Conservation (phyloP, 2,329 filamentous ascomycete genomes). For the Trichoderma pleuroti region DNA sequence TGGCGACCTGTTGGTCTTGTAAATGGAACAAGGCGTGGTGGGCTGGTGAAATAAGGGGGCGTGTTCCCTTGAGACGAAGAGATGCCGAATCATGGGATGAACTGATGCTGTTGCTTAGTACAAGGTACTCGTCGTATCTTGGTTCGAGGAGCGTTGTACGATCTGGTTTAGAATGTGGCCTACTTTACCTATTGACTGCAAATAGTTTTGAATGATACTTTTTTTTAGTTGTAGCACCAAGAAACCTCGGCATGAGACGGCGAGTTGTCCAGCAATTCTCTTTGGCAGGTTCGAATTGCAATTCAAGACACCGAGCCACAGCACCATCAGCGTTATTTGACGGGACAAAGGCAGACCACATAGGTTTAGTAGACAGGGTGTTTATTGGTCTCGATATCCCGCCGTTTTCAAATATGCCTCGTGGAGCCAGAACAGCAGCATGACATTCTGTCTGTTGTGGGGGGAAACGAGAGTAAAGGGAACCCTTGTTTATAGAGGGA, state of each 20-base stretch:
- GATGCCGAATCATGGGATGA: neutral
- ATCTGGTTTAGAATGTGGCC: constrained; percentile 3
- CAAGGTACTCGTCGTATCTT: neutral
- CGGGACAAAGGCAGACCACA: neutral
- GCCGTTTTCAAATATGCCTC: neutral
- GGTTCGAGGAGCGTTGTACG: neutral
- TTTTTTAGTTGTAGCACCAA: neutral
- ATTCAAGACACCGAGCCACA: neutral
- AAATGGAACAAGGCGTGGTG: constrained; percentile 20
- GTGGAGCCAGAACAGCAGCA: constrained; percentile 9
- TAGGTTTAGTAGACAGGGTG: neutral
- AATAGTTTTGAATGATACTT: neutral
- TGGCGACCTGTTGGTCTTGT: constrained; percentile 68
- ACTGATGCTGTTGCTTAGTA: neutral
- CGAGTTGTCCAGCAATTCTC: neutral
- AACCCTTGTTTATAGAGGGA: too few species aligned
- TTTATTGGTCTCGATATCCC: neutral
- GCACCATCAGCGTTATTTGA: neutral
- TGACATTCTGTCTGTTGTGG: constrained; percentile 5
- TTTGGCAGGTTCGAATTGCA: neutral
- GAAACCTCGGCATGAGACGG: neutral
- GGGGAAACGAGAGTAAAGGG: neutral
- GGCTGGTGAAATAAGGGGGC: neutral
- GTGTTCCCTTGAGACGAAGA: neutral
- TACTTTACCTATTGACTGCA: neutral